A percentile compares a stretch with the other conserved stretches of the same genome.
These are phyloP conservation scores for Cryphonectria radicalis DNA, from an alignment of 2,329 filamentous ascomycete species.

Conservation along the genomic window DNA sequence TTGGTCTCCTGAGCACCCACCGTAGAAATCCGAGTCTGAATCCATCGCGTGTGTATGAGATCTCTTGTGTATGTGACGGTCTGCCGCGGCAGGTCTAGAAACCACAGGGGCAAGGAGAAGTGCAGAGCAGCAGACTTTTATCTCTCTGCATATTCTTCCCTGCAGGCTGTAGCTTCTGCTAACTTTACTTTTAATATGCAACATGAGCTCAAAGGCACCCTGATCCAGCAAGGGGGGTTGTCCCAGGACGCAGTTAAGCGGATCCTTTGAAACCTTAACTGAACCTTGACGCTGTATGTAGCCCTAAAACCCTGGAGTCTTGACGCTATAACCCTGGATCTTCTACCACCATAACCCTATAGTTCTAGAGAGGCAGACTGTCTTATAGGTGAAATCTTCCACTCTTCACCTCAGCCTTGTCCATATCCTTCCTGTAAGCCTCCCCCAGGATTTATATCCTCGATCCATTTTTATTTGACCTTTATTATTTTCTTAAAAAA, in stretches of 20 bases:
- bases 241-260: background rate
- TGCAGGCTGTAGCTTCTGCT: background rate
- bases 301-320: background rate
- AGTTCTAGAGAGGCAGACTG: background rate
- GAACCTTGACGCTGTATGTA: background rate
- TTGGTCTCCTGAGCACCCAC: constrained; percentile 38
- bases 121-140: background rate
- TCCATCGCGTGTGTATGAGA: constrained; percentile 34
- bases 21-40: constrained; percentile 62
- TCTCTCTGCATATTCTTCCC: background rate
- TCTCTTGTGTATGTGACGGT: background rate
- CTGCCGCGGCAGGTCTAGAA: background rate
- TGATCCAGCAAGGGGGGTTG: background rate
- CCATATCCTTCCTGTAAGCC: background rate
- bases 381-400: background rate
- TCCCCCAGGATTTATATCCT: background rate
- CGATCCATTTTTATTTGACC: background rate
- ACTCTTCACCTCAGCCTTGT: background rate
- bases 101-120: background rate
- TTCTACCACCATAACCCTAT: background rate
- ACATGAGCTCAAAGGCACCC: constrained; percentile 9
- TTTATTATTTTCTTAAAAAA: background rate
- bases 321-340: background rate
- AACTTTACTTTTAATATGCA: background rate
- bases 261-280: constrained; percentile 6